Evolutionary conservation across 1,284 basidiomycete genomes (phyloP), one percentile per base, ranked within the genome.

Genomic region (Malassezia dermatis): DNA sequence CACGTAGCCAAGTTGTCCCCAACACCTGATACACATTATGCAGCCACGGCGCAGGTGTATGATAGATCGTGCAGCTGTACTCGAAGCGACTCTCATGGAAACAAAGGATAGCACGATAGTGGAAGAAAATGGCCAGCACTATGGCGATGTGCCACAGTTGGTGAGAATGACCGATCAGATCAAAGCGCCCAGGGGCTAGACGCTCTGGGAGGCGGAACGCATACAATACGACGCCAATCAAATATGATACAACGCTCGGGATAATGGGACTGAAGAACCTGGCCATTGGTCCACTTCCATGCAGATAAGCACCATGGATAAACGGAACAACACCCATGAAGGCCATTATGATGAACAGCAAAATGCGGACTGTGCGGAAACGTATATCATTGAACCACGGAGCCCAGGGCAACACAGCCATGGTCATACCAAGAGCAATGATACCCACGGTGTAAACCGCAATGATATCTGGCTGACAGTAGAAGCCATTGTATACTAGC

Each of bases 61-160:
- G 13, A 17, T 28, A 3, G 21, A 19, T 32, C 37, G 37, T 51
- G 44, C 70, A 71, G 53, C 68, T 69, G 49, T 68, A 73, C 17
- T 61, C 64, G 56, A 69, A 68, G 8, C 71, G 60, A 43, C 64
- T 60, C 21, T 61, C 55, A 51, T 73, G 70, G 50, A 70, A 74
- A 27, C 61, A 49, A 5, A 67, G 58, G 19, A 67, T 63, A 4
- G 70, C 70, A 5, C 65, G 63, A 41, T 67, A 70, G 48, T 74
- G 72, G 17, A 66, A 58, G 10, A 64, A 52, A 45, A 74, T 73
- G 21, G 72, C 72, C 15, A 71, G 31, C 7, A 73, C 64, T 32
- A 74, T 70, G 24, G 64, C 62, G 8, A 71, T 46, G 49, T 74
- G 72, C 72, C 72, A 74, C 11, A 70, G 56, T 58, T 73, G 70